Conservation (phyloP, 1,284 basidiomycete species). For the Entoloma clypeatum region DNA sequence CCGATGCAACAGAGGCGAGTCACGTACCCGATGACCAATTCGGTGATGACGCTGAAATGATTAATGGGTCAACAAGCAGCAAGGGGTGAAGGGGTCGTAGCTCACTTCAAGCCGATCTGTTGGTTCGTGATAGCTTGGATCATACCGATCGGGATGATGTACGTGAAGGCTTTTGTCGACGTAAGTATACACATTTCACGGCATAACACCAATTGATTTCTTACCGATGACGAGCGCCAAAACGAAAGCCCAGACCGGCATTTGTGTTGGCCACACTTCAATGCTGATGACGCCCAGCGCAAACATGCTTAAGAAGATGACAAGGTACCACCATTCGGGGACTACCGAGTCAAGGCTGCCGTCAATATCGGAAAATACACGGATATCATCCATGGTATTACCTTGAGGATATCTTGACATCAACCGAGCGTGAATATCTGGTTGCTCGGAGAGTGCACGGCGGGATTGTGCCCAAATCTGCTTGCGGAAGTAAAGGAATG, state of each 20-base stretch:
- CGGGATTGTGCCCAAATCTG: constrained; percentile 69
- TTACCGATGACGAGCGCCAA: constrained; percentile 43
- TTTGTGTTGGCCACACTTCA: constrained; percentile 43
- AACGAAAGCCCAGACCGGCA: constrained; percentile 32
- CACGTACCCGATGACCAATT: constrained; percentile 44
- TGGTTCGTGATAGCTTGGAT: constrained; percentile 64
- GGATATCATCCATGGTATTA: too few species aligned
- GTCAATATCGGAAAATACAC: too few species aligned
- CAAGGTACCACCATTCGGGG: constrained; percentile 70
- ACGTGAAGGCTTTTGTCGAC: constrained; percentile 41
- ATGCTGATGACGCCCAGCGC: constrained; percentile 49
- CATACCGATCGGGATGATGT: constrained; percentile 65
- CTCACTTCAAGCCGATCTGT: constrained; percentile 49
- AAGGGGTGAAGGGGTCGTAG: constrained; percentile 8
- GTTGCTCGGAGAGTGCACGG: constrained; percentile 65
- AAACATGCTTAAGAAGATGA: constrained; percentile 48
- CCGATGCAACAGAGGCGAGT: background rate
- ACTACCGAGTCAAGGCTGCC: too few species aligned
- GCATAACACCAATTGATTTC: constrained; percentile 11
- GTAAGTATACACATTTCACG: background rate
- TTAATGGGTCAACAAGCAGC: constrained; percentile 55
- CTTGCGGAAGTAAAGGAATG: constrained; percentile 76
- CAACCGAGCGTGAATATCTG: constrained; percentile 80
- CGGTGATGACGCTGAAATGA: constrained; percentile 43
- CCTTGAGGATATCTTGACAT: constrained; percentile 73